Evolutionary conservation across 1,284 basidiomycete species (phyloP).

Genomic region (Leucoagaricus sp.): DNA sequence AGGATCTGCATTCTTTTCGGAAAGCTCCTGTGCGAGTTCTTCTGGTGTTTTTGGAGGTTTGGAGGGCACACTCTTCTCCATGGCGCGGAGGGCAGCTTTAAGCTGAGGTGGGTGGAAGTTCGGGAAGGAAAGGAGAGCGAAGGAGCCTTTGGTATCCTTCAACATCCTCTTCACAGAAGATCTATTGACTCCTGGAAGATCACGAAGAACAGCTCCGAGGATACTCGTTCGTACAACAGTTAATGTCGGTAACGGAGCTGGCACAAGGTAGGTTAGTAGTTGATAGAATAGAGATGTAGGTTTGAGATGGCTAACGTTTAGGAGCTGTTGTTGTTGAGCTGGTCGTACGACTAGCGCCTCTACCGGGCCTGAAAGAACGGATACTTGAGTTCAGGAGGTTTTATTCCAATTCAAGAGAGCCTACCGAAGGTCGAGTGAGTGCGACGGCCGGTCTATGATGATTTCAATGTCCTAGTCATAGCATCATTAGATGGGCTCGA

Average conservation of each 20-base stretch:
- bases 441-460: no score
- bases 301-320: no score
- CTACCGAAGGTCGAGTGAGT: no score
- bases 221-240: constrained; percentile 69
- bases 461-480: no score
- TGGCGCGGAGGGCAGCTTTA: constrained; percentile 62
- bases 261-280: no score
- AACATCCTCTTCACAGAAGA: constrained; percentile 52
- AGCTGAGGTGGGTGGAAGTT: constrained; percentile 72
- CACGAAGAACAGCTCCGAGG: constrained; percentile 72
- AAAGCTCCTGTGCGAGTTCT: constrained; percentile 47
- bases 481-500: no score
- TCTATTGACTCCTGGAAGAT: constrained; percentile 52
- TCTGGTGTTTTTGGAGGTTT: constrained; percentile 53
- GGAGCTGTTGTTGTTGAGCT: no score
- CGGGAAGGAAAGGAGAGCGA: constrained; percentile 70
- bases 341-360: no score
- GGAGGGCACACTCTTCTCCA: constrained; percentile 67
- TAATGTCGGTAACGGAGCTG: constrained; percentile 45
- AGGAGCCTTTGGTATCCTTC: constrained; percentile 53
- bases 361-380: no score
- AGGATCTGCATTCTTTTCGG: constrained; percentile 60
- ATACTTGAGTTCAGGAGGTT: no score
- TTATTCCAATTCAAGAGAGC: no score
- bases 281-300: no score